Percentiles rank a stretch among this genome's conserved stretches.
Evolutionary conservation across 371 early-diverging fungal species (phyloP).

Genomic region (Mortierella sp.): DNA sequence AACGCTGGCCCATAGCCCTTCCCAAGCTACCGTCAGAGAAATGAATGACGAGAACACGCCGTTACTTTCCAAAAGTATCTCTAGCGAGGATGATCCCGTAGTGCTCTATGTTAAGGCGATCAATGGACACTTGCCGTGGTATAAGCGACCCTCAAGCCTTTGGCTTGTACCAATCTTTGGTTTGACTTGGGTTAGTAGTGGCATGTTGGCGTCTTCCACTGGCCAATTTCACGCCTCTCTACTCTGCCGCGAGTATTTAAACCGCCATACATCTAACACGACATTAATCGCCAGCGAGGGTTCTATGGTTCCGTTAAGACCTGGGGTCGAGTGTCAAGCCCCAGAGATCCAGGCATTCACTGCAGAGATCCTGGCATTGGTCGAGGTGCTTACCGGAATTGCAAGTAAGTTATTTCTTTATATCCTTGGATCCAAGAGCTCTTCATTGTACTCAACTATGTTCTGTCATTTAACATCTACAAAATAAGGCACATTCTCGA

Average conservation of each 20-base stretch:
- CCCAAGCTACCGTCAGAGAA: constrained; percentile 22
- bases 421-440: background rate
- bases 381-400: constrained; percentile 38
- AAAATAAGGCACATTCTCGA: constrained; percentile 23
- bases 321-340: constrained; percentile 14
- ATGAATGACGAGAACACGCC: constrained; percentile 17
- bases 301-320: constrained; percentile 1
- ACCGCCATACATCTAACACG: constrained; percentile 29
- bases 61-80: background rate
- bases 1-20: constrained; percentile 15
- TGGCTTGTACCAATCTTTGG: constrained; percentile 49
- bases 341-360: constrained; percentile 49
- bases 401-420: constrained; percentile 30
- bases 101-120: constrained; percentile 32
- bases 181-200: constrained; percentile 16
- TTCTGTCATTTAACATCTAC: background rate
- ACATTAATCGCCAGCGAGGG: background rate
- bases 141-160: constrained; percentile 31
- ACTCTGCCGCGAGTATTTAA: constrained; percentile 47
- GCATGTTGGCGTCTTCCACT: constrained; percentile 39
- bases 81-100: constrained; percentile 14
- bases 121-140: constrained; percentile 33
- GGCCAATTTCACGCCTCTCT: constrained; percentile 40
- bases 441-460: constrained; percentile 6
- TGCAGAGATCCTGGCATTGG: constrained; percentile 33